These are phyloP conservation scores for Moniliophthora roreri DNA, from an alignment of 1,284 basidiomycete genomes.

Conservation along the genomic window DNA sequence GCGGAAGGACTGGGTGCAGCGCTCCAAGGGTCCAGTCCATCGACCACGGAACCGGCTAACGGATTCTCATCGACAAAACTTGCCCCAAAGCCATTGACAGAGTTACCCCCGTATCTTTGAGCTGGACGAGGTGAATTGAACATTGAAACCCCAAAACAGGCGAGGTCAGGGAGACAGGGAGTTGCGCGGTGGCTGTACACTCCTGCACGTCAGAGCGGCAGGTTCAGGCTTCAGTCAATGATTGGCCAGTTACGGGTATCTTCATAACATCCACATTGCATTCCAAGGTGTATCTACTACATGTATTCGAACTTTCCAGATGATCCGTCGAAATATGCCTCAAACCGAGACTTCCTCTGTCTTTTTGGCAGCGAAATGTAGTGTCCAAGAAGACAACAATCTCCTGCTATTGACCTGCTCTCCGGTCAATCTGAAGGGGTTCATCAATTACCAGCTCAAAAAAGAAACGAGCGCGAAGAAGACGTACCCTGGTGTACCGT, in stretches of 20 bases:
- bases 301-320: background rate
- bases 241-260: too few relatives aligned
- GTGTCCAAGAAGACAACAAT: constrained; percentile 75
- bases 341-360: constrained; percentile 35
- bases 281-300: background rate
- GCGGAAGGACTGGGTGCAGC: constrained; percentile 75
- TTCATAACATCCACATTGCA: background rate
- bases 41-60: constrained; percentile 72
- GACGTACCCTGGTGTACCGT: constrained; percentile 87
- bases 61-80: constrained; percentile 80
- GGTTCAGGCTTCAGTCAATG: too few relatives aligned
- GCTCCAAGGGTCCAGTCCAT: constrained; percentile 87
- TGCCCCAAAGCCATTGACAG: constrained; percentile 58
- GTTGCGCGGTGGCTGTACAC: background rate
- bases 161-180: background rate
- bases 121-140: constrained; percentile 76
- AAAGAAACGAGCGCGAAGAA: constrained; percentile 7
- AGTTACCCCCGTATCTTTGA: constrained; percentile 59
- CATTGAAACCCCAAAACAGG: constrained; percentile 40
- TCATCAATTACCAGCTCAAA: constrained; percentile 16
- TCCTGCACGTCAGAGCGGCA: too few relatives aligned
- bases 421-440: constrained; percentile 60
- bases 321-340: background rate
- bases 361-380: constrained; percentile 81
- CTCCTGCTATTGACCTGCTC: constrained; percentile 72